Evolutionary conservation across 2,329 filamentous ascomycete species (phyloP).

Genomic region (Epichloe bromicola): DNA sequence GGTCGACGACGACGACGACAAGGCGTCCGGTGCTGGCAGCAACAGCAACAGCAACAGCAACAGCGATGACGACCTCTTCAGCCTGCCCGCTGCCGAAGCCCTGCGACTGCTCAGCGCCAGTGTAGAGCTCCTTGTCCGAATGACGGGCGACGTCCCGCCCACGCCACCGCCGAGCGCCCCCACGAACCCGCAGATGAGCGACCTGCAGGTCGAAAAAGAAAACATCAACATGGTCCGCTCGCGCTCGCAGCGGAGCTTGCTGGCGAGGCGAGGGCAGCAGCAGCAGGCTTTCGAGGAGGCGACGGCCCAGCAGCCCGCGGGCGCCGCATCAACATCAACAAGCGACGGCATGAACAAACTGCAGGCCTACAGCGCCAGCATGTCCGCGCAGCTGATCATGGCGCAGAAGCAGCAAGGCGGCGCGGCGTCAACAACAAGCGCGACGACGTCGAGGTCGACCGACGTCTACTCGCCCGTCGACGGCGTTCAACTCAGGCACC

Average conservation of each 20-base stretch:
- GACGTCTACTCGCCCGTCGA: slow-evolving; percentile 30
- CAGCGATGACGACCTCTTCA: slow-evolving; percentile 59
- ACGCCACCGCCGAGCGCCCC: slow-evolving; percentile 58
- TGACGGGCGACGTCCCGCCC: slow-evolving; percentile 67
- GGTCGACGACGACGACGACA: slow-evolving; percentile 9
- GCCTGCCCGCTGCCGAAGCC: slow-evolving; percentile 58
- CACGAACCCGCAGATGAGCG: slow-evolving; percentile 52
- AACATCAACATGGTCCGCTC: slow-evolving; percentile 46
- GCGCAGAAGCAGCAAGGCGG: slow-evolving; percentile 4
- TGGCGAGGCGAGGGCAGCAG: slow-evolving; percentile 27
- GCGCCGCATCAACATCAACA: background rate
- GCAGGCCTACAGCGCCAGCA: slow-evolving; percentile 15
- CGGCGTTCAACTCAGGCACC: slow-evolving; percentile 38
- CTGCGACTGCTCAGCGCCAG: slow-evolving; percentile 66
- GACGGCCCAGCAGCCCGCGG: slow-evolving; percentile 8
- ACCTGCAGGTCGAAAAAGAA: slow-evolving; percentile 49
- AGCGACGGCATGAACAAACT: slow-evolving; percentile 9
- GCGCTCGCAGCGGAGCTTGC: slow-evolving; percentile 41
- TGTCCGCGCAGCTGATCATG: slow-evolving; percentile 16
- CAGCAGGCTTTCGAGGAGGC: slow-evolving; percentile 17
- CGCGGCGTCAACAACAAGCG: background rate
- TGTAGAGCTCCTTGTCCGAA: slow-evolving; percentile 56
- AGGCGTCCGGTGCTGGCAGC: slow-evolving; percentile 9
- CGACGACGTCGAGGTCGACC: background rate
- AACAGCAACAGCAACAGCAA: slow-evolving; percentile 14